Evolutionary conservation across 306 rosid genomes (phyloP).

Genomic region (Senna siamea): DNA sequence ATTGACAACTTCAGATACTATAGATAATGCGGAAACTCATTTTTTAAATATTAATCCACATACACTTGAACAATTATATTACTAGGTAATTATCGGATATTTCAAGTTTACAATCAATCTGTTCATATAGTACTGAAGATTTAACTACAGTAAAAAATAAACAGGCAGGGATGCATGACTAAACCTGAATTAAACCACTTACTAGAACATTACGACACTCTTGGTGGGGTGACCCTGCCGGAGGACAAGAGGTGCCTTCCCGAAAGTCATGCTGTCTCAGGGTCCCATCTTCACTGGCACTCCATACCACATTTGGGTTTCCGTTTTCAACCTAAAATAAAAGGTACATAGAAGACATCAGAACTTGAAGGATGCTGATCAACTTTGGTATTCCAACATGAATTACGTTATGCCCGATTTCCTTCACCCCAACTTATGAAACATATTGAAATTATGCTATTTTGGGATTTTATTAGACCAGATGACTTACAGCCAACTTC

Average conservation of each 20-base stretch:
- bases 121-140: conserved; percentile 3
- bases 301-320: conserved; percentile 97
- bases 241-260: conserved; percentile 85
- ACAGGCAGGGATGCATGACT: conserved; percentile 3
- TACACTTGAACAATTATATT: background rate
- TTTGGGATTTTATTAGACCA: conserved; percentile 30
- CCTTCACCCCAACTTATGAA: conserved; percentile 12
- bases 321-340: conserved; percentile 86
- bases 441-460: conserved; percentile 31
- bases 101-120: background rate
- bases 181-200: conserved; percentile 41
- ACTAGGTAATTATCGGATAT: background rate
- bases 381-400: conserved; percentile 3
- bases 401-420: background rate
- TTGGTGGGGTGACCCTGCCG: conserved; percentile 86
- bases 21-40: conserved; percentile 6
- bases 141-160: background rate
- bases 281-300: conserved; percentile 99
- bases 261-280: conserved; percentile 97
- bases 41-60: background rate
- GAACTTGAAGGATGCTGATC: conserved; percentile 27
- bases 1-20: conserved; percentile 9
- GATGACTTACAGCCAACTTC: conserved; percentile 88
- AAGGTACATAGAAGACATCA: conserved; percentile 31
- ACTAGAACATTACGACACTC: conserved; percentile 92